phyloP scores from a whole-genome alignment of 2,329 filamentous ascomycete genomes.

The Fusarium camptoceras region DNA sequence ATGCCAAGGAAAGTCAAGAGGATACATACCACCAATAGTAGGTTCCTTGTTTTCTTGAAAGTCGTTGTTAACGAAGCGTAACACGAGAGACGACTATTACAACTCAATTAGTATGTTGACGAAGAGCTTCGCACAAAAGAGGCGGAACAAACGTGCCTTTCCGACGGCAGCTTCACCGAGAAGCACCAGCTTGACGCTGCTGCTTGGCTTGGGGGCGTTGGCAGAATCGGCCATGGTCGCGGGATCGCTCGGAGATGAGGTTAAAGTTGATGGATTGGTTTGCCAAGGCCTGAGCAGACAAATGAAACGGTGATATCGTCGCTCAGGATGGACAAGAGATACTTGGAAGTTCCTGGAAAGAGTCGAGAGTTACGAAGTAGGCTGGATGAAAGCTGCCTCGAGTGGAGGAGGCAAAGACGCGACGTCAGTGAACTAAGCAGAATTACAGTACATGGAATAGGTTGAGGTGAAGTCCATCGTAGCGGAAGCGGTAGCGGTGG shows the following conservation, averaged over 20 bases:
- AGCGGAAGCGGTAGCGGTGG: conserved; percentile 21
- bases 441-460: conserved; percentile 2
- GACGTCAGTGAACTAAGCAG: conserved; percentile 39
- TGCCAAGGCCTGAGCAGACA: conserved; percentile 2
- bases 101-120: conserved; percentile 43
- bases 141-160: conserved; percentile 74
- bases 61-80: conserved; percentile 99
- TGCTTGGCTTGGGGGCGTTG: conserved; percentile 90
- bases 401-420: conserved; percentile 37
- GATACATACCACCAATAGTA: conserved; percentile 88
- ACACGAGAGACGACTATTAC: conserved; percentile 88
- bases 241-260: conserved; percentile 34
- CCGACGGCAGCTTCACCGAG: conserved; percentile 97
- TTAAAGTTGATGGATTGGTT: conserved; percentile 11
- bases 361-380: not conserved
- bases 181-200: conserved; percentile 99
- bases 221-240: conserved; percentile 58
- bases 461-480: conserved; percentile 17
- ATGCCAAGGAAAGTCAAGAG: not conserved
- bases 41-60: conserved; percentile 99
- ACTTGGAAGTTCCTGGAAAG: conserved; percentile 1
- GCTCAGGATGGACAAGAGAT: conserved; percentile 9
- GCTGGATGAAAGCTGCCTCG: conserved; percentile 34
- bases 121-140: not conserved
- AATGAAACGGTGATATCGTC: conserved; percentile 8